These are phyloP conservation scores for Penicillium samsonianum DNA, from an alignment of 495 filamentous ascomycete species.

Conservation along the genomic window DNA sequence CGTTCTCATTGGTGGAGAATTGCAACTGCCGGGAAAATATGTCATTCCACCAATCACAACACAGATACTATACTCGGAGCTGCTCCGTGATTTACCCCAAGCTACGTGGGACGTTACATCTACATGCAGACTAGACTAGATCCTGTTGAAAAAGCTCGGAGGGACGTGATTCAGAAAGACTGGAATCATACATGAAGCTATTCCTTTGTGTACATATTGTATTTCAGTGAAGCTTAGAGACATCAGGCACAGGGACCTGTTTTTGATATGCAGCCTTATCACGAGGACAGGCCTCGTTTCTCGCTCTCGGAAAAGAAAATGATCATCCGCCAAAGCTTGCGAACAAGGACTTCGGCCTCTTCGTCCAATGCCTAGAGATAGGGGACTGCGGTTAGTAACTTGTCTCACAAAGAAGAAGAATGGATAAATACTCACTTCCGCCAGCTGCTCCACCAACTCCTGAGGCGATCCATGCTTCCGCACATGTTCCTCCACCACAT, in stretches of 20 bases:
- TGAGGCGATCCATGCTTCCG: constrained; percentile 73
- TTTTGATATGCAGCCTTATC: constrained; percentile 9
- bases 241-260: not conserved
- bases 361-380: constrained; percentile 77
- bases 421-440: constrained; percentile 63
- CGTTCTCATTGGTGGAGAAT: constrained; percentile 37
- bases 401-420: constrained; percentile 10
- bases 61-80: constrained; percentile 23
- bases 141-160: not conserved
- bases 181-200: not conserved
- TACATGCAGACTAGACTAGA: not conserved
- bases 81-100: constrained; percentile 25
- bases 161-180: not conserved
- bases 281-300: constrained; percentile 81
- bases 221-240: not conserved
- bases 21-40: constrained; percentile 18
- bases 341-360: constrained; percentile 89
- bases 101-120: not conserved
- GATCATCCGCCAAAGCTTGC: constrained; percentile 97
- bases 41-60: constrained; percentile 36
- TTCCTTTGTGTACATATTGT: not conserved
- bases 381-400: constrained; percentile 34
- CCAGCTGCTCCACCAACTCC: constrained; percentile 80
- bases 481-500: constrained; percentile 87
- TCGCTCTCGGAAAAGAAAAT: constrained; percentile 98